Evolutionary conservation across 768 basidiomycete genomes (phyloP).

Genomic region (Auricularia auricula-judae): DNA sequence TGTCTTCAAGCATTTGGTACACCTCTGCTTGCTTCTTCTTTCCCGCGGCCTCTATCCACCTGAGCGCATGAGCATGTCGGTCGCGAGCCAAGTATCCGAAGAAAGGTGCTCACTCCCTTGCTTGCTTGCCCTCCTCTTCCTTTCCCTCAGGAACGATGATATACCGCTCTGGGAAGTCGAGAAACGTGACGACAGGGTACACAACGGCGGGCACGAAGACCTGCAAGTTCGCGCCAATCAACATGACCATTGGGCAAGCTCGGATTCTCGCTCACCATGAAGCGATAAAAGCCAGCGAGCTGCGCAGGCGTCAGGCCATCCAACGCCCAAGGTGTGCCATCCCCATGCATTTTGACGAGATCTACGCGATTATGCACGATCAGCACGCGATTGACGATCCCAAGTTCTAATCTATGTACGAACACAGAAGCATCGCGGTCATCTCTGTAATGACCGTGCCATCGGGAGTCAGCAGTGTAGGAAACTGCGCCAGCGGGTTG

Average conservation of each 20-base stretch:
- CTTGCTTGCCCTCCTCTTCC: not conserved
- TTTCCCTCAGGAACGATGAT: constrained; percentile 1
- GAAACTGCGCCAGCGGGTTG: constrained; percentile 7
- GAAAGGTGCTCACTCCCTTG: not conserved
- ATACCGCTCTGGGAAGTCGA: constrained; percentile 6
- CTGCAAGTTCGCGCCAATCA: not conserved
- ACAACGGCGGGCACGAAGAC: constrained; percentile 6
- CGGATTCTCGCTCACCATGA: not conserved
- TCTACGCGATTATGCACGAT: not conserved
- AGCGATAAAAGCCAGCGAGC: not conserved
- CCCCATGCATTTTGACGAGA: not conserved
- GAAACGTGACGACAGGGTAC: constrained; percentile 4
- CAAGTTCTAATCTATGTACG: not conserved
- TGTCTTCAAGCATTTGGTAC: constrained; percentile 3
- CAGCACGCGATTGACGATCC: not conserved
- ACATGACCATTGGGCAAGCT: too few relatives aligned
- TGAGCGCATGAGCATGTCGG: not conserved
- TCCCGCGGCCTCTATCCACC: not conserved
- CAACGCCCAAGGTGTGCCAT: constrained; percentile 1
- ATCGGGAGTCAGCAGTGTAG: constrained; percentile 3
- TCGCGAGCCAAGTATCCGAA: too few relatives aligned
- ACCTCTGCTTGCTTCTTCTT: constrained; percentile 1
- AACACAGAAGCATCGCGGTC: not conserved
- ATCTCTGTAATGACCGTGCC: constrained; percentile 3
- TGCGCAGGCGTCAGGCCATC: not conserved